Conservation (phyloP, 2,329 filamentous ascomycete genomes). For the Monilinia fructicola region DNA sequence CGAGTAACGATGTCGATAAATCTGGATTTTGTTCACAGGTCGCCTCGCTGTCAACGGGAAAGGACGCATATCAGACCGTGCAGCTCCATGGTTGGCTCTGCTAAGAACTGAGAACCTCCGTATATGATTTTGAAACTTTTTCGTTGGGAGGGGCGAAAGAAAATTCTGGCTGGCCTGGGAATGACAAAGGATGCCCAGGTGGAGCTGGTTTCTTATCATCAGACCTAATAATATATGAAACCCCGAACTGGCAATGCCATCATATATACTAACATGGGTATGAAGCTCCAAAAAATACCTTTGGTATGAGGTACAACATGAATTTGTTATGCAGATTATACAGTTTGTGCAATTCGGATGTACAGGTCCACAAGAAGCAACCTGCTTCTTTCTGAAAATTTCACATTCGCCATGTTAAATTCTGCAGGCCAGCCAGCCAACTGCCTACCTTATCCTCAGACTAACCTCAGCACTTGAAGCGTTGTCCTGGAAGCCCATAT, state of each 20-base stretch:
- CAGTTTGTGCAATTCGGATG: background rate
- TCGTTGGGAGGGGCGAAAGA: background rate
- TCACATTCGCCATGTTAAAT: background rate
- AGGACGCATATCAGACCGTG: background rate
- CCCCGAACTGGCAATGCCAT: background rate
- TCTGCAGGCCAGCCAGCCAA: too few species aligned
- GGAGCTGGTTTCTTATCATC: background rate
- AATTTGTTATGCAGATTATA: background rate
- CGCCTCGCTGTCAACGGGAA: background rate
- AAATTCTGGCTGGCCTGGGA: background rate
- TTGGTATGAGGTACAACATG: background rate
- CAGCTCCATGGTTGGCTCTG: background rate
- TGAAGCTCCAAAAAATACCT: too few species aligned
- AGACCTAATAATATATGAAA: background rate
- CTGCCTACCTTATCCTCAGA: background rate
- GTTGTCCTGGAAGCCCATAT: background rate
- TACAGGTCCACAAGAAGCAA: background rate
- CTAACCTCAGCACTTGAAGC: constrained; percentile 15
- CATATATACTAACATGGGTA: background rate
- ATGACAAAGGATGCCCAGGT: background rate
- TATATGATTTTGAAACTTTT: background rate
- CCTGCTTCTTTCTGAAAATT: background rate
- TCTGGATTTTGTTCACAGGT: too few species aligned
- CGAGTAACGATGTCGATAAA: too few species aligned
- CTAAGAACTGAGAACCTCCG: background rate